Base-by-base conservation (phyloP, 371 early-diverging fungal genomes). In the Mucor racemosus region DNA sequence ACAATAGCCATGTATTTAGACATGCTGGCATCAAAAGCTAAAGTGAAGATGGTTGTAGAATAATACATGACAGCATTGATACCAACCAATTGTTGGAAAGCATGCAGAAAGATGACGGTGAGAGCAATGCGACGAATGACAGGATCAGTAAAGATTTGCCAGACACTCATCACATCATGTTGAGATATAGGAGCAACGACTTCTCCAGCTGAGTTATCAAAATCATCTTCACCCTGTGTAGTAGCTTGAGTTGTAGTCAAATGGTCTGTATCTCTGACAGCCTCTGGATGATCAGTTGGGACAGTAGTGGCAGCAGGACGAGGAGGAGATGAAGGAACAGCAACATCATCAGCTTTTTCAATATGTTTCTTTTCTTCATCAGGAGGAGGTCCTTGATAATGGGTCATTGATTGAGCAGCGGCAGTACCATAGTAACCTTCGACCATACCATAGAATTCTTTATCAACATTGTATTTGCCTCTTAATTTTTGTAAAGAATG, bases 1-100 rank as follows among this genome's bases (percentile, higher is more conserved):
- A 70, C 42, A 79, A 86, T 70, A 6, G 93, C 88, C 66, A 93
- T 82, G 72, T 50, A 86, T 72, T 39, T 89, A 76, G 76, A 89
- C 72, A 75, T 84, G 67, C 65, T 71, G 55, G 15, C 74, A 75
- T 76, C 66, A 57, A 76, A 76, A 4, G 79, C 60, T 54, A 85
- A 62, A 76, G 84, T 34, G 79, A 86, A 57, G 78, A 89, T 66
- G 84, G 88, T 78, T 4, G 92, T 90, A 7, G 94, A 94, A 74
- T 92, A 96, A 68, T 90, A 86, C 71, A 90, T 81, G 67, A 94
- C 86, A 62, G 90, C 94, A 69, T 95, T 95, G 82, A 97, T 93
- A 39, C 95, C 96, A 36, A 90, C 87, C 10, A 93, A 79, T 73
- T 96, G 95, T 70, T 96, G 96, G 15, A 74, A 66, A 6, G 77